Evolutionary conservation across 1,284 basidiomycete species (phyloP).

Genomic region (Vanrija humicola): DNA sequence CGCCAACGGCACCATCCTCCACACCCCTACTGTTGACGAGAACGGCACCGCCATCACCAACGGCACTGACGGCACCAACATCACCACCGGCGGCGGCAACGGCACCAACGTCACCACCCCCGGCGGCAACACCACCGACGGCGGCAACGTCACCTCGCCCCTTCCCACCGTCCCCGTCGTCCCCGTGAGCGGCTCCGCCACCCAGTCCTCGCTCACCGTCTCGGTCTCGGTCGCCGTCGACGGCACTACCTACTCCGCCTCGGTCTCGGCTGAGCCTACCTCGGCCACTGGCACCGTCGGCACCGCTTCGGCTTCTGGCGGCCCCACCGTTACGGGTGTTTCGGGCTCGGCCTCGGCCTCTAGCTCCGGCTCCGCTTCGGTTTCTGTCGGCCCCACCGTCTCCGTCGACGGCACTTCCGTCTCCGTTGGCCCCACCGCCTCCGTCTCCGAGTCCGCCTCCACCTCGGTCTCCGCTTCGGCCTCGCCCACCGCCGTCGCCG

Average conservation of each 20-base stretch:
- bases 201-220: too few species aligned
- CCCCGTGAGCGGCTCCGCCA: too few species aligned
- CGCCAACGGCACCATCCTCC: slow-evolving; percentile 20
- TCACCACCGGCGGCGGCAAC: not conserved
- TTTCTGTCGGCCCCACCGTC: not conserved
- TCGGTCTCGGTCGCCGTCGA: too few species aligned
- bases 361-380: slow-evolving; percentile 1
- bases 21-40: not conserved
- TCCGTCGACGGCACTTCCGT: not conserved
- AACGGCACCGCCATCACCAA: slow-evolving; percentile 18
- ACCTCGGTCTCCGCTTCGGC: too few species aligned
- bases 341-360: not conserved
- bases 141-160: not conserved
- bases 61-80: too few species aligned
- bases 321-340: not conserved
- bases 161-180: not conserved
- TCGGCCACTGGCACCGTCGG: not conserved
- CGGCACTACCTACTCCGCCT: too few species aligned
- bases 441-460: not conserved
- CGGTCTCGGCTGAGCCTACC: too few species aligned
- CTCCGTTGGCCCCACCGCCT: not conserved
- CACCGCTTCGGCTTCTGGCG: not conserved
- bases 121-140: not conserved
- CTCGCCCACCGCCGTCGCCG: too few species aligned
- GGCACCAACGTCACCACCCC: not conserved